Percentiles rank a stretch among this genome's conserved stretches.
These are phyloP conservation scores for Malassezia vespertilionis DNA, from an alignment of 1,284 basidiomycete species.

Conservation along the genomic window DNA sequence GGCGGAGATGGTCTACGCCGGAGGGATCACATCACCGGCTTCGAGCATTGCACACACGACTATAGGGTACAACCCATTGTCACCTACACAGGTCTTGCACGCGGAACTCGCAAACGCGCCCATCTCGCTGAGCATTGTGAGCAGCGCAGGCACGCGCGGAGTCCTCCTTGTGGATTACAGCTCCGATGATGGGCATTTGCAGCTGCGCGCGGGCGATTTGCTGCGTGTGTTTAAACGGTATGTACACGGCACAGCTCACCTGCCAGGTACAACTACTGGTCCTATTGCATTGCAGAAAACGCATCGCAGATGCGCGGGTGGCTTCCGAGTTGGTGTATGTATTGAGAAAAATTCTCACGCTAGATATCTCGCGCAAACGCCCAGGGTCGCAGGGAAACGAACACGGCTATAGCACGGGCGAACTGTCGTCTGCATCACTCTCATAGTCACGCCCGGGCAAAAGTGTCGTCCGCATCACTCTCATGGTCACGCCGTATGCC, in stretches of 20 bases:
- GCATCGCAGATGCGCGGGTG: conserved; percentile 35
- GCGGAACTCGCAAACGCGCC: conserved; percentile 50
- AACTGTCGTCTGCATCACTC: too few relatives aligned
- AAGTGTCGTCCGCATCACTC: too few relatives aligned
- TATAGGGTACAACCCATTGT: conserved; percentile 1
- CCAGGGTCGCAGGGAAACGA: too few relatives aligned
- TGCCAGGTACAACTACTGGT: conserved; percentile 76
- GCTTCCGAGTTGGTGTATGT: conserved; percentile 43
- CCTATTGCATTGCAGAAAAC: conserved; percentile 53
- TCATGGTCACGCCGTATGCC: too few relatives aligned
- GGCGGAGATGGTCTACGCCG: conserved; percentile 38
- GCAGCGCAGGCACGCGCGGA: conserved; percentile 85
- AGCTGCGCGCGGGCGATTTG: conserved; percentile 70
- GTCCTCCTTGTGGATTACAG: conserved; percentile 88
- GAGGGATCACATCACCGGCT: not conserved
- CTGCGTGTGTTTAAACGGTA: conserved; percentile 76
- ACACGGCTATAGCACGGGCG: too few relatives aligned
- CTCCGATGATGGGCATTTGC: conserved; percentile 69
- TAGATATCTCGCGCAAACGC: conserved; percentile 4
- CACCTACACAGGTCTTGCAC: conserved; percentile 6
- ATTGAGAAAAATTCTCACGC: not conserved
- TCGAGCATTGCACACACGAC: not conserved
- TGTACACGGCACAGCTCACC: not conserved
- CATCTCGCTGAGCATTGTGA: conserved; percentile 72
- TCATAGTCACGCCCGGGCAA: too few relatives aligned